Conservation (phyloP, 2,329 filamentous ascomycete species). For the Colletotrichum horii region DNA sequence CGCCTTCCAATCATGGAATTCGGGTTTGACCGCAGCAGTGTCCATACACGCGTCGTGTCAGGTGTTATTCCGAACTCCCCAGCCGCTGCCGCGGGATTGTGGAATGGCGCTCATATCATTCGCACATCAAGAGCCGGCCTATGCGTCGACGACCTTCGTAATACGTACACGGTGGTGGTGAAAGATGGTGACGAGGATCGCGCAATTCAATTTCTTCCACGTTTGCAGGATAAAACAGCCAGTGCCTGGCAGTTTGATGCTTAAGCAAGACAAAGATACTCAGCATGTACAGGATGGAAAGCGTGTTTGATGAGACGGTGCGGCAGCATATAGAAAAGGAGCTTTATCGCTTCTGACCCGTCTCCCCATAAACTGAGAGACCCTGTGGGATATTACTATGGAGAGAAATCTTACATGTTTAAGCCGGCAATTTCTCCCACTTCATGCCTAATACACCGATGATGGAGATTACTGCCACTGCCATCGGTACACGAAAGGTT, state of each 20-base stretch:
- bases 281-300: neutral
- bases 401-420: neutral
- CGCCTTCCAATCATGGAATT: neutral
- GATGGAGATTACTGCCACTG: slow-evolving; percentile 33
- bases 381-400: neutral
- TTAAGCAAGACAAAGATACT: neutral
- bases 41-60: neutral
- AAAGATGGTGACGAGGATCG: neutral
- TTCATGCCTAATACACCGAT: slow-evolving; percentile 13
- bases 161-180: neutral
- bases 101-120: neutral
- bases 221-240: neutral
- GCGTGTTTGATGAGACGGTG: neutral
- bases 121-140: neutral
- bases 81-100: neutral
- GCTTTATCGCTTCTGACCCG: neutral
- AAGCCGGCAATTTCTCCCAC: slow-evolving; percentile 9
- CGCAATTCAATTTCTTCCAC: neutral
- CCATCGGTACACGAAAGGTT: slow-evolving; percentile 59
- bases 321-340: neutral
- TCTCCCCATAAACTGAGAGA: neutral
- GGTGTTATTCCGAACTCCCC: neutral
- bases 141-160: neutral
- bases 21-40: neutral
- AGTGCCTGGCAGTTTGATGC: neutral